Evolutionary conservation across 805 yeast species (phyloP), one percentile per base, ranked within the genome.

Genomic region (Ogataea pignaliae): DNA sequence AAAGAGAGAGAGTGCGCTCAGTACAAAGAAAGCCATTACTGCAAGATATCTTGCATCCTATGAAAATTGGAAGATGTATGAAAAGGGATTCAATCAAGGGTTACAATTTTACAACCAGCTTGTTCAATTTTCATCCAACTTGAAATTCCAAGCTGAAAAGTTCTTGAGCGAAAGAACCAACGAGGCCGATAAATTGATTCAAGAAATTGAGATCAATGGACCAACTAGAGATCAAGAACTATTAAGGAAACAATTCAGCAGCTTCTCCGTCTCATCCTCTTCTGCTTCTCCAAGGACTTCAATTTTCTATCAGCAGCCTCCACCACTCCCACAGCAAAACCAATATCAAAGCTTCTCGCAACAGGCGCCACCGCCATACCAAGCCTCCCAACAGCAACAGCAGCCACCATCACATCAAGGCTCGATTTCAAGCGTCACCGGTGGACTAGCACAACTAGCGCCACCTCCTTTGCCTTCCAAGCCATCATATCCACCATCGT

Each of bases 51-150:
- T 73, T 41, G 59, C 64, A 7, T 82, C 88, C 1, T 75, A 73
- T 53, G 69, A 73, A 8, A 65, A 68, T 15, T 88, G 90, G 81
- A 69, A 69, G 32, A 72, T 73, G 13, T 83, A 81, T 52, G 61
- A 68, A 11, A 66, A 67, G 7, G 96, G 95, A 6, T 60, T 78
- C 43, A 63, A 66, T 13, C 81, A 78, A 50, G 95, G 95, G 0
- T 53, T 64, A 10, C 71, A 65, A 10, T 86, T 88, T 57, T 91
- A 91, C 61, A 64, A 66, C 8, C 75, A 78, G 44, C 63, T 79
- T 29, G 60, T 65, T 33, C 56, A 55, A 14, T 70, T 68, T 52
- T 69, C 70, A 9, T 47, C 59, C 10, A 48, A 54, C 12, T 40
- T 64, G 34, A 51, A 57, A 43, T 40, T 48, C 31, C 51, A 65